Conservation (phyloP, 2,329 filamentous ascomycete species). For the Arthrobotrys pseudoclavata region DNA sequence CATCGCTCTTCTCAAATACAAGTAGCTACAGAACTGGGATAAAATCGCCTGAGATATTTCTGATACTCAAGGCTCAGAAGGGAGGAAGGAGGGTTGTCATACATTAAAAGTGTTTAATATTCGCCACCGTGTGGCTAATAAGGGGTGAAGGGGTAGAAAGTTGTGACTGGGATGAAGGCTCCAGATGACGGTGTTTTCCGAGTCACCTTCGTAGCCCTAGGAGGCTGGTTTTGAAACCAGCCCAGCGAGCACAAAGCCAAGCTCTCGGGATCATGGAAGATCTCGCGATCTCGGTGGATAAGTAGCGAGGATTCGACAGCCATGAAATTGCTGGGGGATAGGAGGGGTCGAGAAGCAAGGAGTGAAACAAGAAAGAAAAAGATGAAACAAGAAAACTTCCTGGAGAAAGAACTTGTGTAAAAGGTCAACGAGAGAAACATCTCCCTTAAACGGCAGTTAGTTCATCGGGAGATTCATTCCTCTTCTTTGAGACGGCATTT, state of each 20-base stretch:
- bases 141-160: neutral
- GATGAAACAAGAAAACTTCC: neutral
- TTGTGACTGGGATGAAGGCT: neutral
- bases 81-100: neutral
- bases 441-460: neutral
- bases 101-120: slow-evolving; percentile 22
- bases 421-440: neutral
- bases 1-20: slow-evolving; percentile 32
- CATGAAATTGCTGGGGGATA: neutral
- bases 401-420: neutral
- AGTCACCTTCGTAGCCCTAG: neutral
- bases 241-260: neutral
- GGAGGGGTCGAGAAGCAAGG: neutral
- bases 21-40: slow-evolving; percentile 12
- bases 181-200: neutral
- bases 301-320: neutral
- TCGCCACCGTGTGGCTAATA: neutral
- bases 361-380: neutral
- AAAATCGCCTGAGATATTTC: neutral
- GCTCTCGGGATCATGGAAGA: neutral
- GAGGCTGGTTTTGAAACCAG: neutral
- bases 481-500: slow-evolving; percentile 32
- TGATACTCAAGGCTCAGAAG: neutral
- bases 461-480: slow-evolving; percentile 19
- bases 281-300: neutral